Percentiles rank a stretch among this genome's conserved stretches.
These are phyloP conservation scores for Fusarium sp. DNA, from an alignment of 2,329 filamentous ascomycete genomes.

Conservation along the genomic window DNA sequence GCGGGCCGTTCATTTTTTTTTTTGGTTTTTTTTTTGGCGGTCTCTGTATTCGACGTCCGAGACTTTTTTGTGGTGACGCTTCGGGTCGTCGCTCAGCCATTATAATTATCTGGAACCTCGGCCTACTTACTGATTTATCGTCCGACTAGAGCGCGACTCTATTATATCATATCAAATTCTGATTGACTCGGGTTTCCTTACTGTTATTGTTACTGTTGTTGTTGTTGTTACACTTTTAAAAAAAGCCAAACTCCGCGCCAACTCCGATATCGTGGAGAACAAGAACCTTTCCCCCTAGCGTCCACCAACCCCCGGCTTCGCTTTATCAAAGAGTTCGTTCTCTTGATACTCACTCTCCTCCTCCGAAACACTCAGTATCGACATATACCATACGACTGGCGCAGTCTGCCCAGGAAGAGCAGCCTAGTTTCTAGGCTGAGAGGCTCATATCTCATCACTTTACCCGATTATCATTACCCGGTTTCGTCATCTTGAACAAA, in stretches of 20 bases:
- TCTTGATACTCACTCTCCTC: not conserved
- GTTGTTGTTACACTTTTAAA: not conserved
- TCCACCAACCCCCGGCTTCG: conserved; percentile 21
- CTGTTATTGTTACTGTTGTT: not conserved
- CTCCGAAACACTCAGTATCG: not conserved
- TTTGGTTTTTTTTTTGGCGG: not conserved
- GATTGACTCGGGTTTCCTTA: not conserved
- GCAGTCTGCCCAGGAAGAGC: not conserved
- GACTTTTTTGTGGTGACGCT: conserved; percentile 8
- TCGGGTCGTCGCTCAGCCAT: conserved; percentile 37
- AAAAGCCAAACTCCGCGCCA: not conserved
- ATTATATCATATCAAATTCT: not conserved
- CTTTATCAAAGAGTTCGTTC: not conserved
- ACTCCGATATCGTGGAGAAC: conserved; percentile 15
- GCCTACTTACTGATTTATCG: not conserved
- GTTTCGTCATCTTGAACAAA: conserved; percentile 24
- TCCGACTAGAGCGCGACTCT: not conserved
- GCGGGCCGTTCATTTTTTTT: conserved; percentile 17
- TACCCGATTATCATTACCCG: conserved; percentile 6
- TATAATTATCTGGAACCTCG: not conserved
- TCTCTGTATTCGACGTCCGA: conserved; percentile 6
- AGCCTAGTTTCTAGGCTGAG: not conserved
- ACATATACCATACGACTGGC: not conserved
- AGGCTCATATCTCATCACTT: not conserved
- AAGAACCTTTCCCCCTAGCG: conserved; percentile 12